Evolutionary conservation across 2,329 filamentous ascomycete genomes (phyloP).

Genomic region (Colletotrichum echinochloae): DNA sequence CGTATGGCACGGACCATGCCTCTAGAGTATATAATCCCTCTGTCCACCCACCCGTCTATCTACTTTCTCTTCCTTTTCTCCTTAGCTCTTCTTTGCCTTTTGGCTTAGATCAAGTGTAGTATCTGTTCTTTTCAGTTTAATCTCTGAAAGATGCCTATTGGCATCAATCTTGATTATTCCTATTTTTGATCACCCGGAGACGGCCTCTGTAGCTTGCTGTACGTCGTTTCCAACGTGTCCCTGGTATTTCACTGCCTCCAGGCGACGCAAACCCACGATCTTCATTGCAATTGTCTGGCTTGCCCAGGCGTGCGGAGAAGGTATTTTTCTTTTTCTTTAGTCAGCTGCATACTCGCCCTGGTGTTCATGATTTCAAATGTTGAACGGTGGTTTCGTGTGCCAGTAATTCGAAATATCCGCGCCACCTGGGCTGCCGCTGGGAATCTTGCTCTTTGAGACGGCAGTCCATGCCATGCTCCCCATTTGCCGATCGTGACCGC

Average conservation of each 20-base stretch:
- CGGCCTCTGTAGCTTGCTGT: constrained; percentile 74
- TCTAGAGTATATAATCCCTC: constrained; percentile 1
- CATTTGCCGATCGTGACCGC: constrained; percentile 16
- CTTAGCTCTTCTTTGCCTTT: constrained; percentile 56
- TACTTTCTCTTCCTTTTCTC: constrained; percentile 47
- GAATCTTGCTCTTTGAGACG: background rate
- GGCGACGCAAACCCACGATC: constrained; percentile 72
- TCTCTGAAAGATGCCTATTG: constrained; percentile 78
- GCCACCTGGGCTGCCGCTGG: background rate
- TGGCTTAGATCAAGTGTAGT: constrained; percentile 79
- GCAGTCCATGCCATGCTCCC: background rate
- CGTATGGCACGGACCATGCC: constrained; percentile 13
- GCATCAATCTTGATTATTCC: constrained; percentile 76
- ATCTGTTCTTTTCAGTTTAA: constrained; percentile 89
- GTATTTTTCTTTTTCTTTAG: constrained; percentile 11
- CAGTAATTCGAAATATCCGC: too few relatives aligned
- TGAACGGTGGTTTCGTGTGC: too few relatives aligned
- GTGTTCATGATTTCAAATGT: too few relatives aligned
- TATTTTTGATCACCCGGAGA: constrained; percentile 71
- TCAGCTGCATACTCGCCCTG: too few relatives aligned
- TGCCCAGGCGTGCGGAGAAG: constrained; percentile 68
- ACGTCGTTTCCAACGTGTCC: constrained; percentile 74
- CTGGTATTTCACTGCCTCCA: constrained; percentile 78
- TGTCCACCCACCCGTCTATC: background rate
- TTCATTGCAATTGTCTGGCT: constrained; percentile 68